phyloP scores from a whole-genome alignment of 2,329 filamentous ascomycete genomes.

The Colletotrichum lindemuthianum region DNA sequence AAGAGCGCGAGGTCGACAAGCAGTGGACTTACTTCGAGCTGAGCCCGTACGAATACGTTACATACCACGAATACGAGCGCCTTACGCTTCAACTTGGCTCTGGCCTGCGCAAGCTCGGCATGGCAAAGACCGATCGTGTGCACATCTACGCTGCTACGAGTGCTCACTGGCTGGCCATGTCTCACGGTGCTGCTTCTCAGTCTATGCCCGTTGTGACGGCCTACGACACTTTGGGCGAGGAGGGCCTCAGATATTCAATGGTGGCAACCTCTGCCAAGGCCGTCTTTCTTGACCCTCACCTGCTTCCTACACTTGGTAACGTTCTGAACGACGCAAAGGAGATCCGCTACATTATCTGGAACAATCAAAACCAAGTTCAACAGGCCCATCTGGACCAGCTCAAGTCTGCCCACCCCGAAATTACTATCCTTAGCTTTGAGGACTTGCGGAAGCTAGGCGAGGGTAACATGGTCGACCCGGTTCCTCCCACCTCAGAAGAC shows the following conservation, averaged over 20 bases:
- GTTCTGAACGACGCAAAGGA: slow-evolving; percentile 61
- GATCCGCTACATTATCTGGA: slow-evolving; percentile 64
- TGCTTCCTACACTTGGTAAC: slow-evolving; percentile 67
- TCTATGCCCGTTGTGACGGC: slow-evolving; percentile 86
- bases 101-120: slow-evolving; percentile 77
- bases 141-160: slow-evolving; percentile 84
- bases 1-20: slow-evolving; percentile 84
- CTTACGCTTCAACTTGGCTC: slow-evolving; percentile 73
- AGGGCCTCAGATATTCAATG: slow-evolving; percentile 79
- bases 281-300: slow-evolving; percentile 65
- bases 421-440: slow-evolving; percentile 61
- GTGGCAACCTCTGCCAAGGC: slow-evolving; percentile 76
- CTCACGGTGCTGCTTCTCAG: slow-evolving; percentile 72
- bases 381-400: slow-evolving; percentile 61
- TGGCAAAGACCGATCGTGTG: slow-evolving; percentile 73
- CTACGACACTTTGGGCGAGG: slow-evolving; percentile 82
- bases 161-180: slow-evolving; percentile 61
- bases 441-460: slow-evolving; percentile 63
- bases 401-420: slow-evolving; percentile 51
- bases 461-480: slow-evolving; percentile 73
- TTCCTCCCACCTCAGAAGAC: slow-evolving; percentile 76
- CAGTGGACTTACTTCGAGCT: slow-evolving; percentile 91
- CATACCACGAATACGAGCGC: slow-evolving; percentile 81
- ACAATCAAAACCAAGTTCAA: slow-evolving; percentile 62
- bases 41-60: slow-evolving; percentile 79